Evolutionary conservation across 371 early-diverging fungal species (phyloP).

Genomic region (Lichtheimia ornata): DNA sequence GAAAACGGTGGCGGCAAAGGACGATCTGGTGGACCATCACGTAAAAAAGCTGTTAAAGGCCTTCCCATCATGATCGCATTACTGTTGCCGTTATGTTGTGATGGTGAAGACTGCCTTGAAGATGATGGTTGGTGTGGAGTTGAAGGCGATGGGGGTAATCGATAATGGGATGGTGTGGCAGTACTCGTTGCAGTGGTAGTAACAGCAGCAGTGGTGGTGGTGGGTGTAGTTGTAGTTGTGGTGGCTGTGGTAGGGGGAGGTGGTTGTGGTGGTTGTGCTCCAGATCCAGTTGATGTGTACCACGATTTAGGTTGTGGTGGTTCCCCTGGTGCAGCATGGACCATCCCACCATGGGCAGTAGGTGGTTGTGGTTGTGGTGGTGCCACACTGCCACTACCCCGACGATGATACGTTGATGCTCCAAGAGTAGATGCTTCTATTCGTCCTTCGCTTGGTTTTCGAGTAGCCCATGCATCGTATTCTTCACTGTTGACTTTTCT

Average conservation of each 20-base stretch:
- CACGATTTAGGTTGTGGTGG: no score
- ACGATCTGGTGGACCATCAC: conserved; percentile 8
- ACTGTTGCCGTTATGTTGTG: conserved; percentile 3
- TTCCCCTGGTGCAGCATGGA: no score
- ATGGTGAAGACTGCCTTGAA: conserved; percentile 8
- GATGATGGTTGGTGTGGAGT: conserved; percentile 19
- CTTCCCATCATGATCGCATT: conserved; percentile 17
- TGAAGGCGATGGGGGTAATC: conserved; percentile 8
- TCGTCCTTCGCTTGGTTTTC: no score
- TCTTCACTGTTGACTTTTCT: conserved; percentile 6
- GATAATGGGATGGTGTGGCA: conserved; percentile 12
- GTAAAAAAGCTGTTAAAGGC: conserved; percentile 23
- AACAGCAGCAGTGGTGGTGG: neutral
- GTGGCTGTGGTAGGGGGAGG: neutral
- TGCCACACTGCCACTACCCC: no score
- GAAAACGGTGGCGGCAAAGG: neutral
- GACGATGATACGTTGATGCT: no score
- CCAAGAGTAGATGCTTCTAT: no score
- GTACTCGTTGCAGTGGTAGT: neutral
- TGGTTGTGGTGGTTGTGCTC: no score
- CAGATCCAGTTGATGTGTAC: no score
- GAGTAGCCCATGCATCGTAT: no score
- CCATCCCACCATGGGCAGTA: no score
- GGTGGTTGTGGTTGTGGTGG: no score
- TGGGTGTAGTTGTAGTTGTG: neutral